Conservation (phyloP, 176 grass and related monocot species). For the Lolium multiflorum region DNA sequence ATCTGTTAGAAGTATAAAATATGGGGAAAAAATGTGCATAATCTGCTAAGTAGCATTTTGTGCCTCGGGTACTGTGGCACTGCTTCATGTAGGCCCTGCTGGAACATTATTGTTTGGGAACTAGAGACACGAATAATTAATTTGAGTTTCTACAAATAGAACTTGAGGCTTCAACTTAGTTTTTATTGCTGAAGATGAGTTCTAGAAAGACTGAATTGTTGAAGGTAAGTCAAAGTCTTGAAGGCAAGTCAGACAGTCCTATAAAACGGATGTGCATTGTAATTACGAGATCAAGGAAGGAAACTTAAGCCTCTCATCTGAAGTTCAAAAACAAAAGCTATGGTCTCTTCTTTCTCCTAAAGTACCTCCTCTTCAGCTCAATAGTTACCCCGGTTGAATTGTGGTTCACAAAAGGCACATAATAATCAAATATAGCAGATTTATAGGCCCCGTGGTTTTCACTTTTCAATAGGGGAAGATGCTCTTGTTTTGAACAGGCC, state of each 20-base stretch:
- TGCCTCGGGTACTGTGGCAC: neutral
- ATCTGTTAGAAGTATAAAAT: neutral
- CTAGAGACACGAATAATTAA: neutral
- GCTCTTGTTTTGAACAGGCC: neutral
- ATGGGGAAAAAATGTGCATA: constrained; percentile 9
- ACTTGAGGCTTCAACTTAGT: too few species aligned
- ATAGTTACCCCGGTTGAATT: too few species aligned
- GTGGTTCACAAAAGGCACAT: too few species aligned
- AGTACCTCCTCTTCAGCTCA: too few species aligned
- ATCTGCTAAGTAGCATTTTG: neutral
- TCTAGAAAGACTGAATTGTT: neutral
- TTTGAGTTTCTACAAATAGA: too few species aligned
- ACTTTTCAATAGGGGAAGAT: neutral
- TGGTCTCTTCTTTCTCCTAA: too few species aligned
- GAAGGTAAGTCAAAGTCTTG: neutral
- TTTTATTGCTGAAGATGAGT: neutral
- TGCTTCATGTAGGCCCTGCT: neutral
- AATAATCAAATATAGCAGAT: too few species aligned
- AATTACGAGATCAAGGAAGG: neutral
- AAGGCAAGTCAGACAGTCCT: neutral
- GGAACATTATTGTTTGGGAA: neutral
- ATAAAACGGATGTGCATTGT: neutral
- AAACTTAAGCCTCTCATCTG: neutral
- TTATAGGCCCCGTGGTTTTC: too few species aligned
- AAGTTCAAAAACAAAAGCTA: neutral